Conservation (phyloP, 2,329 filamentous ascomycete genomes). For the Colletotrichum filicis region DNA sequence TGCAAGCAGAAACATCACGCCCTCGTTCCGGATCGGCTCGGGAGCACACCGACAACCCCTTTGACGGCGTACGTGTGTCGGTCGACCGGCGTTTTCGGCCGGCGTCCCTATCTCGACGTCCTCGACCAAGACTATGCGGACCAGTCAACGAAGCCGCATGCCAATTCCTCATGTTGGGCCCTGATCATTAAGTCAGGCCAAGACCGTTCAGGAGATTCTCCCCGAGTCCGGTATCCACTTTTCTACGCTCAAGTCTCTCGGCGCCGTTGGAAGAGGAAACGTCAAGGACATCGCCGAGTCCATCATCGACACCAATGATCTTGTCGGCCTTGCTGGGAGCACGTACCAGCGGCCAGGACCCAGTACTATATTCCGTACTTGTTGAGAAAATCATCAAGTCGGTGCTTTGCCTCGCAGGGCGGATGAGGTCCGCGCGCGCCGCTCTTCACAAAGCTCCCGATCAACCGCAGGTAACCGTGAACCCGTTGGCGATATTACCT, state of each 20-base stretch:
- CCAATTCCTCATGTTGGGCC: not conserved
- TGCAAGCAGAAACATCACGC: not conserved
- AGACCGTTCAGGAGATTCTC: not conserved
- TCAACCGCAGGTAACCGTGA: not conserved
- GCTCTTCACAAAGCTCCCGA: not conserved
- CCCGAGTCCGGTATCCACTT: not conserved
- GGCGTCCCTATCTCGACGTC: not conserved
- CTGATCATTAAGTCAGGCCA: not conserved
- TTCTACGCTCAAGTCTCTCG: not conserved
- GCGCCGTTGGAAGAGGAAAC: not conserved
- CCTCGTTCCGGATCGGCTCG: not conserved
- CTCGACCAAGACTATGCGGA: not conserved
- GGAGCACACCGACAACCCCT: not conserved
- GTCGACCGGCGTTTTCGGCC: not conserved
- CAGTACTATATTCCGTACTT: not conserved
- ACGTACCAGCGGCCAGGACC: not conserved
- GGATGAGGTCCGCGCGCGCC: not conserved
- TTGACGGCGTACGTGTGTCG: not conserved
- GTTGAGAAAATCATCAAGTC: not conserved
- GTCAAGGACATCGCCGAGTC: not conserved
- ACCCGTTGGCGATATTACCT: not conserved
- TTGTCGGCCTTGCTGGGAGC: not conserved
- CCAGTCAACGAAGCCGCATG: not conserved
- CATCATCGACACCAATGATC: not conserved
- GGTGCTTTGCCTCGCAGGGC: not conserved